Conservation (phyloP, 139 green algal genomes). For the Tetradesmus lagerheimii region DNA sequence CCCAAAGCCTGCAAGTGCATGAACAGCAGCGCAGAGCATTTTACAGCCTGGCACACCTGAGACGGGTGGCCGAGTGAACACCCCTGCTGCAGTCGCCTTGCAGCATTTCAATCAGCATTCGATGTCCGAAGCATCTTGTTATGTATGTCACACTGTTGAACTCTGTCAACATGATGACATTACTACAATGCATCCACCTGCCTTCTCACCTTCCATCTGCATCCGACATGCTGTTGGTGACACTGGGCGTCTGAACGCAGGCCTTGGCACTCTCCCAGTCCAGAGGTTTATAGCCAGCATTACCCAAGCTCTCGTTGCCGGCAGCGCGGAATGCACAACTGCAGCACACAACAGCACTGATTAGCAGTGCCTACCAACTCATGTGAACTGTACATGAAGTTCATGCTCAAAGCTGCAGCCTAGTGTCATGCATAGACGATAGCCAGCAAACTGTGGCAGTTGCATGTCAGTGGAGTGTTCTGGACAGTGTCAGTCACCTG, state of each 20-base stretch:
- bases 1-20: neutral
- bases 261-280: neutral
- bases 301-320: neutral
- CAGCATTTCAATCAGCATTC: too few relatives aligned
- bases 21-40: neutral
- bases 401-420: too few relatives aligned
- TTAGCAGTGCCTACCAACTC: neutral
- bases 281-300: neutral
- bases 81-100: too few relatives aligned
- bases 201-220: neutral
- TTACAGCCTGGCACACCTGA: neutral
- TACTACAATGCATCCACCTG: neutral
- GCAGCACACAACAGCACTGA: neutral
- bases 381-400: too few relatives aligned
- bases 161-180: too few relatives aligned
- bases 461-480: too few relatives aligned
- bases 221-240: neutral
- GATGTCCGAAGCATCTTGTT: too few relatives aligned
- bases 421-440: too few relatives aligned
- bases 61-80: too few relatives aligned
- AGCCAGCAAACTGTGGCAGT: too few relatives aligned
- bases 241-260: neutral
- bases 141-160: too few relatives aligned
- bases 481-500: neutral
- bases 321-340: neutral